phyloP scores from a whole-genome alignment of 2,329 filamentous ascomycete genomes.

The Claviceps digitariae region DNA sequence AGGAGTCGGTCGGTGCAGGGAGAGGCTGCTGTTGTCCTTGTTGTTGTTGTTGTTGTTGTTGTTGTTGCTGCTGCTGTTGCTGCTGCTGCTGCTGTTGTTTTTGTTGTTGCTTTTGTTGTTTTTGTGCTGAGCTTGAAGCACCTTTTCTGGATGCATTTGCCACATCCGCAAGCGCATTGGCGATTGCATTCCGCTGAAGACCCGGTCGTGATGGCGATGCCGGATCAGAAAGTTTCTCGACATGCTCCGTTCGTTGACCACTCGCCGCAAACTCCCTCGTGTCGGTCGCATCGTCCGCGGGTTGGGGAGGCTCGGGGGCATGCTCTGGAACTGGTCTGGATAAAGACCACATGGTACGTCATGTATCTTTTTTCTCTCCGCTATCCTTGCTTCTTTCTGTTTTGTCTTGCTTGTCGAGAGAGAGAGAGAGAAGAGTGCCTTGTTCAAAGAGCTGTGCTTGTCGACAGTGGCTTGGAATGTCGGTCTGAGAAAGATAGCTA shows the following conservation, averaged over 20 bases:
- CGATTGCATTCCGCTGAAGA: conserved; percentile 14
- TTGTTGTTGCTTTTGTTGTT: too few relatives aligned
- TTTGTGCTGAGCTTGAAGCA: conserved; percentile 3
- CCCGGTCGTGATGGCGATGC: conserved; percentile 9
- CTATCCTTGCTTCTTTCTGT: too few relatives aligned
- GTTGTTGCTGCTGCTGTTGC: conserved; percentile 12
- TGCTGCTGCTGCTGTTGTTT: conserved; percentile 9
- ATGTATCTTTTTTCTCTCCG: too few relatives aligned
- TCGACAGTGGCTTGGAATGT: background rate
- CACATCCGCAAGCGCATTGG: conserved; percentile 9
- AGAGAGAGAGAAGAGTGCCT: background rate
- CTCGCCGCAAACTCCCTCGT: conserved; percentile 22
- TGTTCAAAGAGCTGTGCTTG: background rate
- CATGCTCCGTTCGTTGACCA: conserved; percentile 21
- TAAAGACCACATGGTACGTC: conserved; percentile 19
- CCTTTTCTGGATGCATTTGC: conserved; percentile 8
- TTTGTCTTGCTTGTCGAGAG: conserved; percentile 1
- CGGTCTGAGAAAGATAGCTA: background rate
- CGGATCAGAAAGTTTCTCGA: conserved; percentile 18
- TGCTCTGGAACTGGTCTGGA: background rate
- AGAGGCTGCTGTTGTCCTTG: conserved; percentile 7
- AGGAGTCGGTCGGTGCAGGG: conserved; percentile 44
- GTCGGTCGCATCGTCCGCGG: conserved; percentile 26
- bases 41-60: conserved; percentile 11
- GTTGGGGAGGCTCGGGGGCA: conserved; percentile 4